Conservation (phyloP, 2,329 filamentous ascomycete species). For the Venturia pyrina region DNA sequence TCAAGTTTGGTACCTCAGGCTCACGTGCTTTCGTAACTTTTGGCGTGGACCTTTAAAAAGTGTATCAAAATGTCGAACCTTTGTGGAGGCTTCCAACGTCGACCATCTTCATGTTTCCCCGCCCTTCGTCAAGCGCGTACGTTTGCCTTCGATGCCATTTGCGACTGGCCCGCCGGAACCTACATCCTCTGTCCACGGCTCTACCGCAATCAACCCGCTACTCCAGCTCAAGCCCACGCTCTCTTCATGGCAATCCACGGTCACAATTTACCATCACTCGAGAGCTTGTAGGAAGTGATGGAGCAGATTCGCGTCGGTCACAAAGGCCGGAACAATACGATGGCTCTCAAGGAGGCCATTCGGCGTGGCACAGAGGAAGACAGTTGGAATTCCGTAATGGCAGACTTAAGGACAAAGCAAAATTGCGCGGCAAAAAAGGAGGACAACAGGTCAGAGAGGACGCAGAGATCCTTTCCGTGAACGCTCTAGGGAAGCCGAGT, state of each 20-base stretch:
- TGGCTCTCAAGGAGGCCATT: neutral
- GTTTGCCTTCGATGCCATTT: constrained; percentile 31
- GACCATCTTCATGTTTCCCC: constrained; percentile 23
- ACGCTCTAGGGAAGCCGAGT: constrained; percentile 25
- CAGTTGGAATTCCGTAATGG: neutral
- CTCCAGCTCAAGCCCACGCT: neutral
- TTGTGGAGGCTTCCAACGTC: constrained; percentile 13
- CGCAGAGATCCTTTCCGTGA: constrained; percentile 21
- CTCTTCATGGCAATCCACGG: neutral
- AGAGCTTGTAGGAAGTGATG: constrained; percentile 14
- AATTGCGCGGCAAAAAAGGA: constrained; percentile 18
- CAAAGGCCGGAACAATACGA: neutral
- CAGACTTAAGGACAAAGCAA: constrained; percentile 13
- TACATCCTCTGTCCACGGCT: constrained; percentile 12
- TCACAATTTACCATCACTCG: neutral
- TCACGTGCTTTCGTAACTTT: neutral
- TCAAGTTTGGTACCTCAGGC: too few species aligned
- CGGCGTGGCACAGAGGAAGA: neutral
- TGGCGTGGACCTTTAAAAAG: neutral
- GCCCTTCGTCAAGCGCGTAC: constrained; percentile 25
- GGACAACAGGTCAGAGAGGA: constrained; percentile 19
- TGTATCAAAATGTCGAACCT: neutral
- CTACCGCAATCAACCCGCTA: neutral
- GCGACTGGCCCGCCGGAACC: constrained; percentile 18
- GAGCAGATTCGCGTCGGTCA: neutral